Evolutionary conservation across 495 filamentous ascomycete species (phyloP).

Genomic region (Trichoderma gamsii): DNA sequence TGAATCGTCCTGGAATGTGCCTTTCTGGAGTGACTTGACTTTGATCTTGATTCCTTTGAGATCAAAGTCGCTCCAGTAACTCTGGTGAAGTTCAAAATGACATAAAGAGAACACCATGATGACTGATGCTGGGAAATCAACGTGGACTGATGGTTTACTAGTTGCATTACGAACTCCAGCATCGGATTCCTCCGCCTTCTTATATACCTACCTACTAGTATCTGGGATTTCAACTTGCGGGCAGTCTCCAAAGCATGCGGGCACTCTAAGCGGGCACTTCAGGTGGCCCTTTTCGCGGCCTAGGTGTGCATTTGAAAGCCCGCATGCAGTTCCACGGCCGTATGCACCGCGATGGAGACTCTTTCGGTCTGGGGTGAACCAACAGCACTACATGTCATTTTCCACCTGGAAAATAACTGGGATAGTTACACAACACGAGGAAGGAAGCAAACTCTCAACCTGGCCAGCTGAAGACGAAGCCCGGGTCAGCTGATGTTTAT

Average conservation of each 20-base stretch:
- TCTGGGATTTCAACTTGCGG: no score
- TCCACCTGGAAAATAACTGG: not conserved
- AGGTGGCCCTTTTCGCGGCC: not conserved
- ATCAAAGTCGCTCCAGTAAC: slow-evolving; percentile 10
- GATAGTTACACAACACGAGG: not conserved
- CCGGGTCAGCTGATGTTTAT: no score
- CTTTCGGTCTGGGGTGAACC: not conserved
- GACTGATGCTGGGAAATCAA: not conserved
- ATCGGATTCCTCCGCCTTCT: not conserved
- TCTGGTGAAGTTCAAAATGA: not conserved
- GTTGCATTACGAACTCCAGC: not conserved
- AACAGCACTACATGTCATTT: slow-evolving; percentile 3
- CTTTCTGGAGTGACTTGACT: not conserved
- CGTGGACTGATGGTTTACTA: not conserved
- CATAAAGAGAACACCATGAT: slow-evolving; percentile 8
- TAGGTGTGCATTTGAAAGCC: not conserved
- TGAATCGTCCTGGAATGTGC: not conserved
- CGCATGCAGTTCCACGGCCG: not conserved
- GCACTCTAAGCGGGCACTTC: not conserved
- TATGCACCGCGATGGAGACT: not conserved
- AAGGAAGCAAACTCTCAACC: not conserved
- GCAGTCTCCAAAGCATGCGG: no score
- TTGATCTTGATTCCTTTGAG: slow-evolving; percentile 14
- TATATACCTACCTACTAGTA: not conserved
- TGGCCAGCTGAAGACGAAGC: not conserved